Conservation (phyloP, 371 early-diverging fungal genomes). For the Basidiobolus meristosporus region DNA sequence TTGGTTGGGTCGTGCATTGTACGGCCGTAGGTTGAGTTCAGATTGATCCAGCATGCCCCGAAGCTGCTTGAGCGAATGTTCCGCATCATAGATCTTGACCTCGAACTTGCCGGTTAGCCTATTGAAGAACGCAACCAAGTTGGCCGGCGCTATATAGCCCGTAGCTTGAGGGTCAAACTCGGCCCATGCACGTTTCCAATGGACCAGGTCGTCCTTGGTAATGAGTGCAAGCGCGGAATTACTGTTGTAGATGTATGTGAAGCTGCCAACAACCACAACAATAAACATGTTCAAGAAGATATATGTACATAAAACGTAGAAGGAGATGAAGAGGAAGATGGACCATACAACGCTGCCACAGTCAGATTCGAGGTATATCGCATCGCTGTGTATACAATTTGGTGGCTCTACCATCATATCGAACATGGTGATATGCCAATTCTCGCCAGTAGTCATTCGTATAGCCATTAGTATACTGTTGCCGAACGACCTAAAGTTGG, state of each 20-base stretch:
- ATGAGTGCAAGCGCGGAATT: slow-evolving; percentile 32
- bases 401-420: slow-evolving; percentile 39
- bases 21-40: no score
- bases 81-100: slow-evolving; percentile 13
- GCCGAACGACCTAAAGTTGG: slow-evolving; percentile 36
- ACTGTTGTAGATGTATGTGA: slow-evolving; percentile 45
- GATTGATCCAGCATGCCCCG: no score
- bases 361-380: slow-evolving; percentile 35
- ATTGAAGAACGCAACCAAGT: slow-evolving; percentile 24
- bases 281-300: slow-evolving; percentile 54
- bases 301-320: slow-evolving; percentile 56
- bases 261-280: slow-evolving; percentile 49
- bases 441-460: slow-evolving; percentile 48
- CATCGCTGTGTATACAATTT: slow-evolving; percentile 23
- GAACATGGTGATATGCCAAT: slow-evolving; percentile 53
- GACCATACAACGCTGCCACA: slow-evolving; percentile 43
- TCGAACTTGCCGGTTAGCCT: slow-evolving; percentile 18
- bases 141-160: slow-evolving; percentile 24
- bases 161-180: slow-evolving; percentile 24
- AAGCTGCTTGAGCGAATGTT: slow-evolving; percentile 13
- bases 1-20: no score
- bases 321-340: slow-evolving; percentile 36
- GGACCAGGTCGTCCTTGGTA: slow-evolving; percentile 42
- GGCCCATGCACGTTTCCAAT: slow-evolving; percentile 35
- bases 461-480: slow-evolving; percentile 35